Percentiles rank a stretch among this genome's conserved stretches.
Evolutionary conservation across 306 rosid species (phyloP).

Genomic region (Trifolium dubium): DNA sequence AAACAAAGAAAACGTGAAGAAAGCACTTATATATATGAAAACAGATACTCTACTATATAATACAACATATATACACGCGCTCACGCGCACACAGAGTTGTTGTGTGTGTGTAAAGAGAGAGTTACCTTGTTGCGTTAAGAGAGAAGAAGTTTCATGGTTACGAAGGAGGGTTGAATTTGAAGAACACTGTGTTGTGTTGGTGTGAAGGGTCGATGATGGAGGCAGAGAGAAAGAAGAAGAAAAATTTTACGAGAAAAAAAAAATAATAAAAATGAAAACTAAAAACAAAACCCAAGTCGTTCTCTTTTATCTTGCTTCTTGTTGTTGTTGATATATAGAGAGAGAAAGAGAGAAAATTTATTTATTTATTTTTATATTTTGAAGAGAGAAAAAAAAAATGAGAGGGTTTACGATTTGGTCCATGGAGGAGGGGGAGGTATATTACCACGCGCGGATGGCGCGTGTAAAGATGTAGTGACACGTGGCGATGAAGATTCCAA

Average conservation of each 20-base stretch:
- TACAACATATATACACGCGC: background rate
- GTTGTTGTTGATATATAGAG: slow-evolving; percentile 47
- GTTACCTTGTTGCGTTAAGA: slow-evolving; percentile 64
- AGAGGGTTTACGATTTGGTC: slow-evolving; percentile 40
- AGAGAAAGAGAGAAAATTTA: background rate
- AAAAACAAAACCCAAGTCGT: slow-evolving; percentile 49
- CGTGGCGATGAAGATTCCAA: slow-evolving; percentile 58
- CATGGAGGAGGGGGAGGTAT: too few relatives aligned
- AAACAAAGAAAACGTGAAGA: slow-evolving; percentile 62
- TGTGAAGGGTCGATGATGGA: slow-evolving; percentile 35
- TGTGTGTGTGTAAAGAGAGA: background rate
- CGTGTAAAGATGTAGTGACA: slow-evolving; percentile 34
- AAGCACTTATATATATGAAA: slow-evolving; percentile 4
- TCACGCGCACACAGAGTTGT: slow-evolving; percentile 15
- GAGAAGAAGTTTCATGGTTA: slow-evolving; percentile 68
- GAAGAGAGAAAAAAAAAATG: slow-evolving; percentile 34
- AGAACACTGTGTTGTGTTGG: slow-evolving; percentile 8
- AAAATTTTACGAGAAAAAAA: slow-evolving; percentile 15
- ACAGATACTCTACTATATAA: background rate
- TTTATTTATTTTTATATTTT: too few relatives aligned
- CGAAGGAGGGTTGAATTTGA: slow-evolving; percentile 61
- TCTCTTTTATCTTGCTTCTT: slow-evolving; percentile 34
- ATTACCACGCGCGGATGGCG: slow-evolving; percentile 46
- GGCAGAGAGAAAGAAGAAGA: background rate
- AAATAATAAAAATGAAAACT: slow-evolving; percentile 5